phyloP scores from a whole-genome alignment of 768 basidiomycete genomes.

The Naganishia randhawae region DNA sequence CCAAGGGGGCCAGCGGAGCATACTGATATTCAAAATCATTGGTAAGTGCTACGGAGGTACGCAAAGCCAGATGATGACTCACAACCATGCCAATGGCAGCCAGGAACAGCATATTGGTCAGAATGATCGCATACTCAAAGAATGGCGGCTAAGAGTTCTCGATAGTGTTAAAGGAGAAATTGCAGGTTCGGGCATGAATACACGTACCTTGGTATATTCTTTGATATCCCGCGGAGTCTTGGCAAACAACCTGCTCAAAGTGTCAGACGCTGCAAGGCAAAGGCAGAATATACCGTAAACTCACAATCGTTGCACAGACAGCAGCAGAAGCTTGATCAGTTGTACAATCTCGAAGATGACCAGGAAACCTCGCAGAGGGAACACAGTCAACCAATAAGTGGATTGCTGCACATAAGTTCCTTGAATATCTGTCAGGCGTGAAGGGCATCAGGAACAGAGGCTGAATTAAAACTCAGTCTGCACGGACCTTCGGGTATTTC shows the following conservation, averaged over 20 bases:
- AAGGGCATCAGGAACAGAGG: background rate
- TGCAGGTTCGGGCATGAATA: constrained; percentile 8
- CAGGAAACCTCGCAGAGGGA: constrained; percentile 94
- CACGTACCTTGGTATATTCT: constrained; percentile 46
- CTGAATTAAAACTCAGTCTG: too few relatives aligned
- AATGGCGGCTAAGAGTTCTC: constrained; percentile 62
- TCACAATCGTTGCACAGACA: constrained; percentile 38
- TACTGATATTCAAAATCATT: constrained; percentile 53
- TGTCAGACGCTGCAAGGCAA: background rate
- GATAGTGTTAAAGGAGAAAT: constrained; percentile 35
- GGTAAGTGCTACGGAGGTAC: background rate
- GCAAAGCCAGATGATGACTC: background rate
- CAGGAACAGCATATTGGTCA: constrained; percentile 65
- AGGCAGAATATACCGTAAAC: background rate
- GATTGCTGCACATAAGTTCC: constrained; percentile 84
- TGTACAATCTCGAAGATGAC: constrained; percentile 93
- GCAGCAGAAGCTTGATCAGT: constrained; percentile 72
- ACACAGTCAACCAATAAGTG: constrained; percentile 88
- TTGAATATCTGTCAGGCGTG: constrained; percentile 68
- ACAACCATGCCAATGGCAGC: constrained; percentile 79
- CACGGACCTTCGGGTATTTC: constrained; percentile 54
- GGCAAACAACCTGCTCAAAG: constrained; percentile 39
- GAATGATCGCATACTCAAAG: constrained; percentile 69
- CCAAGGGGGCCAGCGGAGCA: constrained; percentile 88
- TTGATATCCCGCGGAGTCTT: constrained; percentile 51